Percentiles rank a stretch among this genome's conserved stretches.
Conservation (phyloP, 1,139 yeast genomes). For the Yamadazyma jaroonii region DNA sequence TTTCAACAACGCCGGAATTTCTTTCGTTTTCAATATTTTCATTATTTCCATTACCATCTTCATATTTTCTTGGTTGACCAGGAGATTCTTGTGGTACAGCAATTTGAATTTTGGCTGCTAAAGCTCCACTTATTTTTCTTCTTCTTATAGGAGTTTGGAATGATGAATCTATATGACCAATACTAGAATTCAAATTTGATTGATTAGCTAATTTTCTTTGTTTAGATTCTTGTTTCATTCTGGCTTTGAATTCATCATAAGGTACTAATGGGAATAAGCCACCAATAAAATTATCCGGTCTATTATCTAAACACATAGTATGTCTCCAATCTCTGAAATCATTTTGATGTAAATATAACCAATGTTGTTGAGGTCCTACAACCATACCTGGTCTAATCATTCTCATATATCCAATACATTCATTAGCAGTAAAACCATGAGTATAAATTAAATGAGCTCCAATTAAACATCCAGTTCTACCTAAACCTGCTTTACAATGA, state of each 20-base stretch:
- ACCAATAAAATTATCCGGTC: conserved; percentile 71
- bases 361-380: conserved; percentile 98
- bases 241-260: conserved; percentile 49
- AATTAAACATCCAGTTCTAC: conserved; percentile 94
- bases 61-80: conserved; percentile 89
- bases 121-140: conserved; percentile 65
- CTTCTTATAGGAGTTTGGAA: conserved; percentile 74
- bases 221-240: conserved; percentile 46
- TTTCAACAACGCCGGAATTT: conserved; percentile 19
- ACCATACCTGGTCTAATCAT: conserved; percentile 98
- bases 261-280: conserved; percentile 73
- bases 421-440: conserved; percentile 95
- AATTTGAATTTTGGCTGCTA: conserved; percentile 63
- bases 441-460: conserved; percentile 96
- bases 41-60: conserved; percentile 20
- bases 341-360: conserved; percentile 94
- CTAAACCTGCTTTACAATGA: conserved; percentile 97
- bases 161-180: conserved; percentile 38
- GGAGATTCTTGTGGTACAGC: conserved; percentile 93
- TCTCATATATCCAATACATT: conserved; percentile 94
- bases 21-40: conserved; percentile 3
- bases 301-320: conserved; percentile 78
- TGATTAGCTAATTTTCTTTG: conserved; percentile 38
- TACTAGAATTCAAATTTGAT: conserved; percentile 28
- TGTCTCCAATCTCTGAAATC: conserved; percentile 96